phyloP scores from a whole-genome alignment of 176 grass and related monocot genomes.

The Musa troglodytarum region DNA sequence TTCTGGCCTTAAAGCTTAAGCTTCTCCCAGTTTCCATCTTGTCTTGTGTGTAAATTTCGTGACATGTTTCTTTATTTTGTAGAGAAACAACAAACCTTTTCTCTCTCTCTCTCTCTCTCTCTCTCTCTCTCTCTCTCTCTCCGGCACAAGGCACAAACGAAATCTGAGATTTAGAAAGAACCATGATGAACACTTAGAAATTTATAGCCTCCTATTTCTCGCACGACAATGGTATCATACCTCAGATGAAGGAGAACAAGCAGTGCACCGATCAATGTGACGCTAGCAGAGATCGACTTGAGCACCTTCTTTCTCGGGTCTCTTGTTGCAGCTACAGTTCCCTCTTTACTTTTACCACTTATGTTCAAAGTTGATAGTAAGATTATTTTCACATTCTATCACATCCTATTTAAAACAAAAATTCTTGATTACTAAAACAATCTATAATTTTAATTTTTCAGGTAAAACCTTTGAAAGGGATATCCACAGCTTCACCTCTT shows the following conservation, averaged over 20 bases:
- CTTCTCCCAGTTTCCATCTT: neutral
- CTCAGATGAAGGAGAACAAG: slow-evolving; percentile 3
- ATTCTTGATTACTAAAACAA: neutral
- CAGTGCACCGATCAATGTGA: slow-evolving; percentile 4
- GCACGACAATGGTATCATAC: neutral
- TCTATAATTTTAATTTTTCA: neutral
- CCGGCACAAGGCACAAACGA: neutral
- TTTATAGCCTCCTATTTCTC: neutral
- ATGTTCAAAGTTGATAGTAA: too few species aligned
- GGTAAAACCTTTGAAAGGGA: neutral
- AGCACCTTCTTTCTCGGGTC: neutral
- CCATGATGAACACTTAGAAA: neutral
- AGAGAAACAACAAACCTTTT: neutral
- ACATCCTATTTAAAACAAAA: neutral
- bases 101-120: neutral
- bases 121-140: neutral
- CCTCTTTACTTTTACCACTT: neutral
- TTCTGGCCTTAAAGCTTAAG: slow-evolving; percentile 1
- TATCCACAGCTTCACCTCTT: neutral
- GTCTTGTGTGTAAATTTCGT: neutral
- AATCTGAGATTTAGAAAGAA: too few species aligned
- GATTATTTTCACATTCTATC: neutral
- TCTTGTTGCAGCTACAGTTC: too few species aligned
- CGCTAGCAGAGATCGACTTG: neutral
- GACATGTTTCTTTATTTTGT: neutral